These are phyloP conservation scores for Seiridium unicorne DNA, from an alignment of 2,329 filamentous ascomycete genomes.

Conservation along the genomic window DNA sequence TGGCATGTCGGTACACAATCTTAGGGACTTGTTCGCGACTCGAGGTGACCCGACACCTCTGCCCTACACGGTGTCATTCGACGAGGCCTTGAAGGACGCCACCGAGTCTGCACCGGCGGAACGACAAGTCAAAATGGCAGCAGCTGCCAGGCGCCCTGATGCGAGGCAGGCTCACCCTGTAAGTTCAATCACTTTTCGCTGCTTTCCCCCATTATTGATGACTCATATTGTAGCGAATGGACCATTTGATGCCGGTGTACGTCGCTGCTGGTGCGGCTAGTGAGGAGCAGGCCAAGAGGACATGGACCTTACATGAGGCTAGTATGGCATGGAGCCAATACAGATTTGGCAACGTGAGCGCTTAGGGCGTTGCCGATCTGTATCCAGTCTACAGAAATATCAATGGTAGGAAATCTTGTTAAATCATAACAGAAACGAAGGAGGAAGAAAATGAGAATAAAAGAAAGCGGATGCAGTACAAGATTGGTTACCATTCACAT, in stretches of 20 bases:
- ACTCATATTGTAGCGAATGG: constrained; percentile 25
- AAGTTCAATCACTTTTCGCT: constrained; percentile 7
- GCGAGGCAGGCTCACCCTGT: constrained; percentile 45
- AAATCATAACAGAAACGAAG: too few relatives aligned
- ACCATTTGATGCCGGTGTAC: constrained; percentile 49
- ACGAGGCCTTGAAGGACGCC: constrained; percentile 66
- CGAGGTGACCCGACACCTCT: constrained; percentile 43
- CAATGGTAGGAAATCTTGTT: too few relatives aligned
- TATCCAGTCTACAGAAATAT: neutral
- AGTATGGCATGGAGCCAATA: constrained; percentile 47
- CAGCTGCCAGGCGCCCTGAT: constrained; percentile 38
- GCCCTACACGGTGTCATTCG: constrained; percentile 61
- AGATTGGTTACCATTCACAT: too few relatives aligned
- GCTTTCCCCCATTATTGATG: neutral
- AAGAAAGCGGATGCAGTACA: too few relatives aligned
- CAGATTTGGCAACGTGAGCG: constrained; percentile 37
- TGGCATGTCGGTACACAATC: constrained; percentile 74
- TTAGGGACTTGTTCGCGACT: constrained; percentile 51
- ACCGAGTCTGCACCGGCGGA: constrained; percentile 43
- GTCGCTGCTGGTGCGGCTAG: constrained; percentile 45
- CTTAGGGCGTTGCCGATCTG: neutral
- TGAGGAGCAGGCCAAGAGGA: constrained; percentile 38
- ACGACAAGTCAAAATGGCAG: constrained; percentile 38
- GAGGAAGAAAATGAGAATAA: too few relatives aligned
- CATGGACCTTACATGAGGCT: constrained; percentile 44